Conservation (phyloP, 139 green algal species). For the Chlorella sp. region DNA sequence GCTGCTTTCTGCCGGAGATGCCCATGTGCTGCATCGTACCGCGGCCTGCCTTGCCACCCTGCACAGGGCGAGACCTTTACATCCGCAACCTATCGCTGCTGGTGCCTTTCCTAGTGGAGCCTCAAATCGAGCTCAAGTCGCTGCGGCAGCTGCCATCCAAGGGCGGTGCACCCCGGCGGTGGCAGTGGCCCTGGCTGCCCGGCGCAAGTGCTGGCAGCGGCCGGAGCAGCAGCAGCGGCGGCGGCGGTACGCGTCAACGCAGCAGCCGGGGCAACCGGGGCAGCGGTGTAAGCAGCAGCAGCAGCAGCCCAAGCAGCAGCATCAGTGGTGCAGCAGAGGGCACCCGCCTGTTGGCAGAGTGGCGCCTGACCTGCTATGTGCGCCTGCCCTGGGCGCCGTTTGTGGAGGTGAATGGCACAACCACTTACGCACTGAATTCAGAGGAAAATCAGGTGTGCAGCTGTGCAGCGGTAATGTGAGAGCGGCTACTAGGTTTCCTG, state of each 20-base stretch:
- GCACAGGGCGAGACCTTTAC: slow-evolving; percentile 63
- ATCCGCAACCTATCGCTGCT: slow-evolving; percentile 71
- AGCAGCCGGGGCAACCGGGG: background rate
- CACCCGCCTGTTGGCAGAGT: slow-evolving; percentile 46
- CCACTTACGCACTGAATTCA: slow-evolving; percentile 60
- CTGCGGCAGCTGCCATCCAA: slow-evolving; percentile 26
- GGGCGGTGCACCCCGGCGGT: background rate
- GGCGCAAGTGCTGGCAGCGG: background rate
- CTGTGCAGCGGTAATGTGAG: too few species aligned
- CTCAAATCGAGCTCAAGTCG: slow-evolving; percentile 46
- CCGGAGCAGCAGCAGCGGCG: background rate
- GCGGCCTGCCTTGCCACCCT: too few species aligned
- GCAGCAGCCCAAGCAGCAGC: background rate
- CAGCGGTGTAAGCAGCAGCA: background rate
- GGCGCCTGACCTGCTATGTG: slow-evolving; percentile 57
- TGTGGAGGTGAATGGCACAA: slow-evolving; percentile 58
- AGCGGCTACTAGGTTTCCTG: too few species aligned
- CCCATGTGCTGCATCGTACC: too few species aligned
- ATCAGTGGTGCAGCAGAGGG: background rate
- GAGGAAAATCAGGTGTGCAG: slow-evolving; percentile 13
- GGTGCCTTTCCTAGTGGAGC: slow-evolving; percentile 60
- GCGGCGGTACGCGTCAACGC: too few species aligned
- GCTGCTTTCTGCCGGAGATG: too few species aligned
- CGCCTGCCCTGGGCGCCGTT: slow-evolving; percentile 67
- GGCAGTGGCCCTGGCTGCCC: background rate